Conservation (phyloP, 331 rosid genomes). For the Rhamnella rubrinervis region DNA sequence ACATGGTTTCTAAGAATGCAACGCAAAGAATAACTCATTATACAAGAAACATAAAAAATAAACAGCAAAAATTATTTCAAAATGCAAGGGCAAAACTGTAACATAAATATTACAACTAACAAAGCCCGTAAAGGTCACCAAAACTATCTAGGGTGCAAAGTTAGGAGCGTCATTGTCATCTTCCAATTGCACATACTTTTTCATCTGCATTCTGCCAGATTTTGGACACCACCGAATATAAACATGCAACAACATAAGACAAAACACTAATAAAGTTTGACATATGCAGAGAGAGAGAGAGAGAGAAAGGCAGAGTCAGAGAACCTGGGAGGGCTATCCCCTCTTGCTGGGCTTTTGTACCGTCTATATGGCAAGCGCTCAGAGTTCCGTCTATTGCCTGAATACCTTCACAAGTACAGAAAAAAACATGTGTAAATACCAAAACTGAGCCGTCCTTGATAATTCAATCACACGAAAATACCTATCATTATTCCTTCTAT, state of each 20-base stretch:
- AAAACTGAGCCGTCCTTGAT: not conserved
- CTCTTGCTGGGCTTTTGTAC: slow-evolving; percentile 67
- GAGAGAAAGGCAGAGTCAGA: slow-evolving; percentile 19
- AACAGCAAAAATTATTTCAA: no score
- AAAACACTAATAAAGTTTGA: not conserved
- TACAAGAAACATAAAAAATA: not conserved
- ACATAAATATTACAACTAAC: no score
- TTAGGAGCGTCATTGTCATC: not conserved
- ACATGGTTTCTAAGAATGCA: not conserved
- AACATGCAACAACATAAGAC: not conserved
- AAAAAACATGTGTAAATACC: not conserved
- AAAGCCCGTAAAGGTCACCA: no score
- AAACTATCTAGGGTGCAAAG: not conserved
- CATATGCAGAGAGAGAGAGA: slow-evolving; percentile 11
- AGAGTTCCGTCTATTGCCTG: slow-evolving; percentile 60
- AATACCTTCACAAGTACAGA: slow-evolving; percentile 51
- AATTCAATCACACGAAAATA: slow-evolving; percentile 26
- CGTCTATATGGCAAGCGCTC: slow-evolving; percentile 67
- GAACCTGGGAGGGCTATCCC: slow-evolving; percentile 77
- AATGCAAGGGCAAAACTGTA: no score
- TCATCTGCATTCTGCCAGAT: not conserved
- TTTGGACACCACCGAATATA: not conserved
- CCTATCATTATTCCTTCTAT: slow-evolving; percentile 71
- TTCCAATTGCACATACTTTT: not conserved
- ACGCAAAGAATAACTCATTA: not conserved